A percentile compares a stretch with the other conserved stretches of the same genome.
These are phyloP conservation scores for Scutellaria baicalensis DNA, from an alignment of 257 asterid species.

Conservation along the genomic window DNA sequence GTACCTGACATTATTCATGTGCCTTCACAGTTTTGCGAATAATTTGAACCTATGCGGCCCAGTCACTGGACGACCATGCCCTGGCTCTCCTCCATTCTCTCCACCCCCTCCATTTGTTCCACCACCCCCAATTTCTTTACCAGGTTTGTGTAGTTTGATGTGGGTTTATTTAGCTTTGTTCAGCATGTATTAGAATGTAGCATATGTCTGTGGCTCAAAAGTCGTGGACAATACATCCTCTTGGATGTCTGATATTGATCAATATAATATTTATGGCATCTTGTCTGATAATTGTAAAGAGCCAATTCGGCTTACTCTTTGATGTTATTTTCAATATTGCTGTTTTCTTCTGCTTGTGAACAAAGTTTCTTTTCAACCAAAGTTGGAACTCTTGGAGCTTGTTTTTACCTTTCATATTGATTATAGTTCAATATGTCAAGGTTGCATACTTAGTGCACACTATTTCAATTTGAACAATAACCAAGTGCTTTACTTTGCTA, in stretches of 20 bases:
- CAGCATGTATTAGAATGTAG: background rate
- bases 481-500: background rate
- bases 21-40: constrained; percentile 76
- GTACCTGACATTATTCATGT: constrained; percentile 16
- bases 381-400: background rate
- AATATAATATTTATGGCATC: background rate
- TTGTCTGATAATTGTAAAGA: background rate
- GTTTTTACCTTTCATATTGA: background rate
- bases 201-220: background rate
- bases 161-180: background rate
- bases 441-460: background rate
- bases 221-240: too few species aligned
- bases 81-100: constrained; percentile 99
- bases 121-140: constrained; percentile 73
- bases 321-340: background rate
- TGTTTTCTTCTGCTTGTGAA: background rate
- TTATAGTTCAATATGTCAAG: background rate
- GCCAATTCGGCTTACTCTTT: background rate
- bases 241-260: too few species aligned
- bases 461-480: background rate
- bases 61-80: constrained; percentile 96
- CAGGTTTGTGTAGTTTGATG: constrained; percentile 37
- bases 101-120: constrained; percentile 99
- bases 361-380: background rate
- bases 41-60: constrained; percentile 93